Base-by-base conservation (phyloP, 805 yeast species). In the Saccharomyces cerevisiae region DNA sequence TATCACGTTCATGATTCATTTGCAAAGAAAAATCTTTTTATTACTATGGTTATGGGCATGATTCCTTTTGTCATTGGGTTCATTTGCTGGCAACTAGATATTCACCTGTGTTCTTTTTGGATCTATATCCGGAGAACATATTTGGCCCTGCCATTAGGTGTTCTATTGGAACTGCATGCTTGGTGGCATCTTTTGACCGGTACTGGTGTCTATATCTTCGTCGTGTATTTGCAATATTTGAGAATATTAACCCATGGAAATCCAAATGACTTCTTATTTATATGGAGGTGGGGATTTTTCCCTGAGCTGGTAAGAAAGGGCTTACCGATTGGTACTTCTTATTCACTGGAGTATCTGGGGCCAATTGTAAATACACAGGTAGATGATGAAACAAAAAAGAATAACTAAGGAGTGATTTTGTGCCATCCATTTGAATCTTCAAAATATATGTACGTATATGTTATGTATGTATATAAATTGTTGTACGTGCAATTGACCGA, bases 161-260 rank as follows among this genome's bases (percentile, higher is more conserved):
- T 89, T 57, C 59, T 92, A 3, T 74, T 92, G 36, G 98, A 92
- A 70, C 86, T 96, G 29, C 98, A 92, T 65, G 96, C 96, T 26
- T 92, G 97, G 97, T 92, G 98, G 98, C 98, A 92, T 67, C 73
- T 87, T 10, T 77, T 87, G 59, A 87, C 94, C 0, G 96, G 96
- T 0, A 73, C 83, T 22, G 96, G 97, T 1, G 94, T 92, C 10
- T 92, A 92, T 70, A 85, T 78, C 67, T 91, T 89, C 71, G 78
- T 91, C 59, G 82, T 87, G 3, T 89, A 86, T 66, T 78, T 87
- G 64, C 91, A 89, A 73, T 81, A 86, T 58, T 73, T 91, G 57
- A 78, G 92, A 60, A 73, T 85, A 31, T 82, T 84, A 70, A 78
- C 89, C 66, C 74, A 75, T 14, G 84, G 83, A 4, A 72, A 73